Conservation (phyloP, 2,329 filamentous ascomycete genomes). For the Claviceps sp. region DNA sequence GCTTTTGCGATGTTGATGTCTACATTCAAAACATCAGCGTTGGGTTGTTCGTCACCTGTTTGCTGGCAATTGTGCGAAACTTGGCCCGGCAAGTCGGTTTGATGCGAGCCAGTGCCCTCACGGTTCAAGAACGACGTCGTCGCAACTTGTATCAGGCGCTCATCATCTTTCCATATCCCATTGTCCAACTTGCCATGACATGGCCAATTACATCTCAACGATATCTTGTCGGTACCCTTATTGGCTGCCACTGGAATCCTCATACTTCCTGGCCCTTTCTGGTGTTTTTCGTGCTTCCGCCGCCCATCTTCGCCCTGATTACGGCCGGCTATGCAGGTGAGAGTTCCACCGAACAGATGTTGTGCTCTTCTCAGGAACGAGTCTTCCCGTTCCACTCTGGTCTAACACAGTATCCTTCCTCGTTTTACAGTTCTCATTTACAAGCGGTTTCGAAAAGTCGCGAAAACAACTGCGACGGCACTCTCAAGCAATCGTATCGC, state of each 20-base stretch:
- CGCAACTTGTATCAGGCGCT: slow-evolving; percentile 33
- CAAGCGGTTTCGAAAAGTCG: slow-evolving; percentile 32
- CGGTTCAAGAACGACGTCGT: slow-evolving; percentile 25
- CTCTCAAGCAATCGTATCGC: slow-evolving; percentile 27
- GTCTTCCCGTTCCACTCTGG: neutral
- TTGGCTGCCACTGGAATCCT: slow-evolving; percentile 34
- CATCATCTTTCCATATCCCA: slow-evolving; percentile 40
- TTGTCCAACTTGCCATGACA: slow-evolving; percentile 34
- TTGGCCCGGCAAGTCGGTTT: slow-evolving; percentile 37
- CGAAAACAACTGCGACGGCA: slow-evolving; percentile 25
- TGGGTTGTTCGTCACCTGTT: slow-evolving; percentile 33
- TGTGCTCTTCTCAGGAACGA: neutral
- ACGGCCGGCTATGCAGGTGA: slow-evolving; percentile 36
- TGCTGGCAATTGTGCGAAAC: slow-evolving; percentile 42
- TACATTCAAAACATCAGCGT: slow-evolving; percentile 33
- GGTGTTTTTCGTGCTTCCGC: slow-evolving; percentile 34
- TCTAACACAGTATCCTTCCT: neutral
- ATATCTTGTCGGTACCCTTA: slow-evolving; percentile 34
- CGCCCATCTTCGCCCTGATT: slow-evolving; percentile 27
- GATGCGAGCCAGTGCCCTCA: slow-evolving; percentile 26
- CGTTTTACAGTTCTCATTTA: slow-evolving; percentile 29
- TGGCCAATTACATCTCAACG: slow-evolving; percentile 34
- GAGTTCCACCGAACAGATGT: slow-evolving; percentile 17
- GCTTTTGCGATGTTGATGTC: slow-evolving; percentile 39
- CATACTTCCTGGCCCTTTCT: slow-evolving; percentile 33